Conservation (phyloP, 495 filamentous ascomycete species). For the Xylaria cubensis region DNA sequence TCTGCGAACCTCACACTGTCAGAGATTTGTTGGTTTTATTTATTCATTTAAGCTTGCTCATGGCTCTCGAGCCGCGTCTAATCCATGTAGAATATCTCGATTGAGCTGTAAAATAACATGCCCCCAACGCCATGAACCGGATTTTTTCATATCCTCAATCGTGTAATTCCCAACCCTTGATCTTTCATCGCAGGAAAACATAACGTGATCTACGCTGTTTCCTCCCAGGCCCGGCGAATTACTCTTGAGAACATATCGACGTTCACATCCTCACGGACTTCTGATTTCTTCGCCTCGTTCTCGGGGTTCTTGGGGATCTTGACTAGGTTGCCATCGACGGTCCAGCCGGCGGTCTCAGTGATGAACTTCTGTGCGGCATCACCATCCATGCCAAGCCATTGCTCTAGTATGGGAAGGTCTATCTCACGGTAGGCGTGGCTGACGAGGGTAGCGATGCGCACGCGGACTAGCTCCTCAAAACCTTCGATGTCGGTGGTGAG, state of each 20-base stretch:
- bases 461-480: constrained; percentile 95
- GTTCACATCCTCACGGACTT: constrained; percentile 94
- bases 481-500: constrained; percentile 91
- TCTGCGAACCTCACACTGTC: not conserved
- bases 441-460: constrained; percentile 88
- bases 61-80: not conserved
- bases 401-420: constrained; percentile 74
- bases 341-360: constrained; percentile 85
- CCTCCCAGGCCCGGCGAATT: constrained; percentile 88
- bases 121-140: constrained; percentile 28
- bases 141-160: constrained; percentile 28
- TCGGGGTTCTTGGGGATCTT: constrained; percentile 91
- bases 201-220: constrained; percentile 66
- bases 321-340: constrained; percentile 60
- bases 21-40: not conserved
- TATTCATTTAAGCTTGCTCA: constrained; percentile 24
- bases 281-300: constrained; percentile 96
- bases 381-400: constrained; percentile 83
- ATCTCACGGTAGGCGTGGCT: constrained; percentile 89
- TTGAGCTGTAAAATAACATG: constrained; percentile 18
- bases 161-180: constrained; percentile 21
- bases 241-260: constrained; percentile 87
- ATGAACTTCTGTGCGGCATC: constrained; percentile 81
- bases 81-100: constrained; percentile 6
- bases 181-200: not conserved